Evolutionary conservation across 371 early-diverging fungal species (phyloP).

Genomic region (Apophysomyces variabilis): DNA sequence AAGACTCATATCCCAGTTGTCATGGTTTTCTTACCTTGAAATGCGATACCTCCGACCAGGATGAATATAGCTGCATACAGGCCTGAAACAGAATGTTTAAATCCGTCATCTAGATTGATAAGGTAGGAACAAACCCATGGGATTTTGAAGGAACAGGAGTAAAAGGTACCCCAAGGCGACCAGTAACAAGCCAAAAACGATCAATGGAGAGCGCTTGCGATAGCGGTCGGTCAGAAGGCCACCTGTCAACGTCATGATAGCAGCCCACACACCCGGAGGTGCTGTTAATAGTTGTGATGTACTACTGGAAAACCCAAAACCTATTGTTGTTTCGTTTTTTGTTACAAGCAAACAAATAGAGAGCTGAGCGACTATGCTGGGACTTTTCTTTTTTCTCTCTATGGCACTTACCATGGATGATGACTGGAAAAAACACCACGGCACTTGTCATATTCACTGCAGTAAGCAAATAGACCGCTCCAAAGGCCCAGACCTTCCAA

Average conservation of each 20-base stretch:
- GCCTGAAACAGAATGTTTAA: neutral
- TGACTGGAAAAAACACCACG: conserved; percentile 23
- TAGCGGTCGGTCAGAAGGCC: conserved; percentile 25
- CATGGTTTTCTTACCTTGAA: conserved; percentile 12
- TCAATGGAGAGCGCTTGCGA: conserved; percentile 22
- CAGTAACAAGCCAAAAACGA: conserved; percentile 19
- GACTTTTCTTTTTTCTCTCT: neutral
- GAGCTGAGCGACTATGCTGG: too few relatives aligned
- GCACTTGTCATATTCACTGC: conserved; percentile 26
- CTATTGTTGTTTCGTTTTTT: conserved; percentile 7
- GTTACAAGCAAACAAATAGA: too few relatives aligned
- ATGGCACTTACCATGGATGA: conserved; percentile 24
- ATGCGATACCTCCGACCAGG: conserved; percentile 19
- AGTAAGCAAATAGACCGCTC: conserved; percentile 23
- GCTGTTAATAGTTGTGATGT: conserved; percentile 47
- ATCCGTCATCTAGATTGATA: neutral
- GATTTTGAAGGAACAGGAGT: conserved; percentile 17
- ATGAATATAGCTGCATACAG: conserved; percentile 8
- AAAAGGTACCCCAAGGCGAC: conserved; percentile 24
- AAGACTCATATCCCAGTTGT: neutral
- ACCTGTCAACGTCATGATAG: conserved; percentile 21
- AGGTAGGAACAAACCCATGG: conserved; percentile 19
- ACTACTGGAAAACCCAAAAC: conserved; percentile 42
- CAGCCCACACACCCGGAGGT: conserved; percentile 34
- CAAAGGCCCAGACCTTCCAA: conserved; percentile 31